Base-by-base conservation (phyloP, 352 stramenopile genomes). In the Pythium phragmiticola region DNA sequence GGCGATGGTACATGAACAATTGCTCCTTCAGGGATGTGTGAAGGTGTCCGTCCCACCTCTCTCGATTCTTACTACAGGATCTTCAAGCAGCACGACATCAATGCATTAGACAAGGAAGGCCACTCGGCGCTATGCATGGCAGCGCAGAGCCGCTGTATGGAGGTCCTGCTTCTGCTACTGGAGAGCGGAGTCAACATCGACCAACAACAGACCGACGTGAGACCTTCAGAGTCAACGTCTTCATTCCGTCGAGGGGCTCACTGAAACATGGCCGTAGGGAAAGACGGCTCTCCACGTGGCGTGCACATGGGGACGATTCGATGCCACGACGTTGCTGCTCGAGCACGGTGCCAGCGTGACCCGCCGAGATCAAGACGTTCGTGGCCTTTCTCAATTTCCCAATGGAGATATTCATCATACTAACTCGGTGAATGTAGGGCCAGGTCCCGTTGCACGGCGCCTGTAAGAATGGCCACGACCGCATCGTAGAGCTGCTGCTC, bases 61-160 rank as follows among this genome's bases (percentile, higher is more conserved):
- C 6, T 12, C 11, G n/a, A 4, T 37, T 19, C 11, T 34, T 19
- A 7, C 11, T 7, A 17, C 54, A 57, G 80, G 81, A 86, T 90
- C 42, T 66, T 42, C 8, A 77, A 77, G 47, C 66, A 67, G 16
- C 68, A 83, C 23, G 64, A 84, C 51, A 58, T 88, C 30, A 75
- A 88, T 34, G 66, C 70, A 3, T 30, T 60, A 28, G 78, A 90
- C 60, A 82, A 72, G 21, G 81, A 88, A 53, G 74, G 77, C 13
- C 76, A 72, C 33, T 58, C 69, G 17, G 77, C 81, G 28, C 64
- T 90, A 26, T 87, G 69, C 9, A 51, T 74, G 49, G 81, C 81
- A 19, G 77, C 78, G 17, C 78, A 87, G 63, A 87, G 87, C 47
- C 75, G 86, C 51, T 84, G 77, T 36, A 57, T 90, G 23, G 69